Percentiles rank a stretch among this genome's conserved stretches.
phyloP scores from a whole-genome alignment of 768 basidiomycete species.

The Suillus subalutaceus region DNA sequence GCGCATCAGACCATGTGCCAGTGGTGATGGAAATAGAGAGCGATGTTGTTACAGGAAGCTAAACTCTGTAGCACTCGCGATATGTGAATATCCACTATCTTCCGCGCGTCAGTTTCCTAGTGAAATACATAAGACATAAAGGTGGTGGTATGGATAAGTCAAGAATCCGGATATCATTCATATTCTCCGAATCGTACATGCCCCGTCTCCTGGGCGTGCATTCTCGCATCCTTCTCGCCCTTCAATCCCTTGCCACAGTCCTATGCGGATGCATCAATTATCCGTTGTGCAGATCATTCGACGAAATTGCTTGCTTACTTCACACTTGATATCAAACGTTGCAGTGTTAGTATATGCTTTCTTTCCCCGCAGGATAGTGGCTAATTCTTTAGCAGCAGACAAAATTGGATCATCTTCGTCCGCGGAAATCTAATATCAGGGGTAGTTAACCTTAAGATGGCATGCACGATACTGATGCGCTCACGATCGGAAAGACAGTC shows the following conservation, averaged over 20 bases:
- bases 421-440: constrained; percentile 22
- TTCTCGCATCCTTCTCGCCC: constrained; percentile 91
- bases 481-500: constrained; percentile 71
- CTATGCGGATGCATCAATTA: constrained; percentile 37
- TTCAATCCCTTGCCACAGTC: constrained; percentile 84
- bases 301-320: constrained; percentile 48
- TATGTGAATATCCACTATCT: not conserved
- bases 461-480: constrained; percentile 20
- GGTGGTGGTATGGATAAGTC: not conserved
- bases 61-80: not conserved
- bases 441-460: not conserved
- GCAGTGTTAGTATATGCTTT: constrained; percentile 90
- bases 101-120: not conserved
- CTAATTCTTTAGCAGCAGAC: constrained; percentile 69
- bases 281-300: constrained; percentile 9
- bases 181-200: constrained; percentile 87
- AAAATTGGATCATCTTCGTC: constrained; percentile 58
- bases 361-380: constrained; percentile 69
- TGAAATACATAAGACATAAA: not conserved
- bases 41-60: constrained; percentile 30
- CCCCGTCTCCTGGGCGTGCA: constrained; percentile 86
- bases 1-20: constrained; percentile 87
- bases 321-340: constrained; percentile 89
- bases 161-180: constrained; percentile 32
- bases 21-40: constrained; percentile 75